phyloP scores from a whole-genome alignment of 805 yeast species.

The Candida suzukii region DNA sequence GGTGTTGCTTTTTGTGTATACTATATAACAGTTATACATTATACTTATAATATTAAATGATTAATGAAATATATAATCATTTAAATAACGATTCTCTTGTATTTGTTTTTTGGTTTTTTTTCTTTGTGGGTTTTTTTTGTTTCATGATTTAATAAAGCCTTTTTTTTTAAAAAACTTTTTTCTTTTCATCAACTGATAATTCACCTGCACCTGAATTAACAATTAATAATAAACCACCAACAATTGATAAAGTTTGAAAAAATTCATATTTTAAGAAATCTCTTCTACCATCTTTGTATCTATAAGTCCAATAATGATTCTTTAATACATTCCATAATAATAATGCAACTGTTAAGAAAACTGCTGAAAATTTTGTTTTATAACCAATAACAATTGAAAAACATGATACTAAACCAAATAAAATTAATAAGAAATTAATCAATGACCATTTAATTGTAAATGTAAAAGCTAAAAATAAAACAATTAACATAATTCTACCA shows the following conservation, averaged over 20 bases:
- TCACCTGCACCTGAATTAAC: conserved; percentile 97
- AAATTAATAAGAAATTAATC: conserved; percentile 53
- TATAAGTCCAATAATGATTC: conserved; percentile 86
- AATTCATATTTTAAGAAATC: conserved; percentile 89
- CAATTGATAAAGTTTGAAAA: conserved; percentile 89
- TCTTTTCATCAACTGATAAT: conserved; percentile 89
- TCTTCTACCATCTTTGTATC: conserved; percentile 63
- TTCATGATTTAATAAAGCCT: not conserved
- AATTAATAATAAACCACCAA: conserved; percentile 86
- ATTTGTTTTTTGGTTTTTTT: not conserved
- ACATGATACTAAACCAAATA: conserved; percentile 65
- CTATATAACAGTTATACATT: too few relatives aligned
- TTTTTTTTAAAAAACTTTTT: conserved; percentile 65
- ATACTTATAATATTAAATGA: too few relatives aligned
- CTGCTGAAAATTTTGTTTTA: conserved; percentile 86
- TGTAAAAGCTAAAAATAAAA: conserved; percentile 80
- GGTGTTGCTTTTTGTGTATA: too few relatives aligned
- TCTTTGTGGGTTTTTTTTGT: not conserved
- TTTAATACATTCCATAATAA: conserved; percentile 68
- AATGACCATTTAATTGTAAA: conserved; percentile 69
- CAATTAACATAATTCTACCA: conserved; percentile 80
- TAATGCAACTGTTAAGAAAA: conserved; percentile 58
- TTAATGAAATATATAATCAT: too few relatives aligned
- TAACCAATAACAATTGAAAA: conserved; percentile 82
- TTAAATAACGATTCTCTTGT: too few relatives aligned